Base-by-base conservation (phyloP, 2,329 filamentous ascomycete genomes). In the Aspergillus floridensis region DNA sequence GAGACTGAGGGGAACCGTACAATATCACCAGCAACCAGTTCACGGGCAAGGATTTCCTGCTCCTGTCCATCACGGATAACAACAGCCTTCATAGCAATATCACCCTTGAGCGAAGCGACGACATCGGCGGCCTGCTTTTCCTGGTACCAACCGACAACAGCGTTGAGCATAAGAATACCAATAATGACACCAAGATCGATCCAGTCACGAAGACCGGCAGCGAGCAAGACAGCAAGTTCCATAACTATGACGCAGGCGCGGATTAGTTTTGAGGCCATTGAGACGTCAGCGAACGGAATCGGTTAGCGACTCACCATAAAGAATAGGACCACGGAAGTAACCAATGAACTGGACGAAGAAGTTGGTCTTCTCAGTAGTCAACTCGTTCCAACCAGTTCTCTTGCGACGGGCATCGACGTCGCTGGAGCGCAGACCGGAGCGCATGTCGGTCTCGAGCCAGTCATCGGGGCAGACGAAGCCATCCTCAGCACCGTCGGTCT, bases 81-180 rank as follows among this genome's bases (percentile, higher is more conserved):
- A 63, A 79, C 81, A 51, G 87, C 85, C 77, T 86, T 88, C 86
- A 91, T 88, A 69, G 88, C 88, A 71, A 92, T 91, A 71, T 91
- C 88, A 79, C 88, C 88, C 81, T 91, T 91, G 63, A 91, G 79
- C 63, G 81, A 85, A 58, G 88, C 88, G 70, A 90, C 88, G 70
- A 91, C 88, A 77, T 91, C 88, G 66, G 88, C 88, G 68, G 88
- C 88, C 77, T 91, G 88, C 81, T 91, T 91, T 78, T 91, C 88
- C 76, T 91, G 88, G 76, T 91, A 91, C 85, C 88, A 91, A 81
- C 88, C 88, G 74, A 91, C 88, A 64, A 87, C 79, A 65, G 88
- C 88, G 79, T 92, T 92, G 63, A 92, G 86, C 72, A 88, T 68
- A 58, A 92, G 80, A 76, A 92, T 91, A 81, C 84, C 88, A 69